Base-by-base conservation (phyloP, 441 rosid genomes). In the Arabidopsis lyrata region DNA sequence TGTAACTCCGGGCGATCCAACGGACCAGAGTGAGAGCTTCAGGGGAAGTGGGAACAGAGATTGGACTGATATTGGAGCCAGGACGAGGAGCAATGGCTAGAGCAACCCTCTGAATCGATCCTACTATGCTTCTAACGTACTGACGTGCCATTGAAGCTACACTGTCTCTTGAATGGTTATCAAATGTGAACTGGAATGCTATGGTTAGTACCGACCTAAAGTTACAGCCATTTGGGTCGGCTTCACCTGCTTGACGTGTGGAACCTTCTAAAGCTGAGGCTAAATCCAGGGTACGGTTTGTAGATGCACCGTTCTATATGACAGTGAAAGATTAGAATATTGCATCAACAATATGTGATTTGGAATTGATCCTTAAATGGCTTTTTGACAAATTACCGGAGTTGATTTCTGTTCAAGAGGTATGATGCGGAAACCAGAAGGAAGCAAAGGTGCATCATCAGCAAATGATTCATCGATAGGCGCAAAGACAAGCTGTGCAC, bases 111-210 rank as follows among this genome's bases (percentile, higher is more conserved):
- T 93, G 98, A 68, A 93, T 93, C 6, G 97, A 93, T 10, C 90
- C 93, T 60, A 93, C 92, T 52, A 91, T 86, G 77, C 90, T 86
- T 3, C 95, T 87, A 54, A 93, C 91, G 35, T 91, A 93, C 62
- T 91, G 98, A 59, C 97, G 95, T 50, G 98, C 98, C 97, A 93
- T 93, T 36, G 88, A 86, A 67, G 98, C 98, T 63, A 91, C 97
- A 71, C 73, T 90, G 68, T 93, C 97, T 73, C 79, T 87, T 71
- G 87, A 48, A 75, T 93, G 93, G 80, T 81, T 87, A 83, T 93
- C 98, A 66, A 84, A 93, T 32, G 86, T 79, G 63, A 91, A 93
- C 56, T 91, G 98, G 85, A 93, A 93, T 5, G 98, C 98, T 31
- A 93, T 88, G 36, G 98, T 93, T 72, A 93, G 77, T 15, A 93